A percentile compares a stretch with the other conserved stretches of the same genome.
Conservation (phyloP, 768 basidiomycete species). For the Lactarius pseudohatsudake region DNA sequence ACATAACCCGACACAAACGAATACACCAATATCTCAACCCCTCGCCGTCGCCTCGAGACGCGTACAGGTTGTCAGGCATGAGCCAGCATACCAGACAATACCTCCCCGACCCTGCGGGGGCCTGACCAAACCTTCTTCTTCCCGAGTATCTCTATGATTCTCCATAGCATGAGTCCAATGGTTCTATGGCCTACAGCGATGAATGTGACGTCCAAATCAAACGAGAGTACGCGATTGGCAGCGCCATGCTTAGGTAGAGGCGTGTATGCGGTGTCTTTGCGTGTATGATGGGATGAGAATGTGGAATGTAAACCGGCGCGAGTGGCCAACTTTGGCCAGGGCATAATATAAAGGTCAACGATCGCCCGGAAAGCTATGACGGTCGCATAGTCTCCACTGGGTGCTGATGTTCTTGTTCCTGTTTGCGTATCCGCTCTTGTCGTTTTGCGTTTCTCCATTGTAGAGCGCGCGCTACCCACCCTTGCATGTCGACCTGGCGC, state of each 20-base stretch:
- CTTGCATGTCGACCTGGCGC: constrained; percentile 77
- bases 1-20: neutral
- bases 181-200: constrained; percentile 1
- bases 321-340: neutral
- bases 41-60: neutral
- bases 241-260: constrained; percentile 8
- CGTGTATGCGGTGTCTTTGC: constrained; percentile 6
- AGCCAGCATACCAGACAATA: constrained; percentile 12
- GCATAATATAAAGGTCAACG: neutral
- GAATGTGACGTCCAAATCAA: constrained; percentile 1
- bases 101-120: constrained; percentile 12
- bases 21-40: neutral
- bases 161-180: constrained; percentile 7
- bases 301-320: constrained; percentile 16
- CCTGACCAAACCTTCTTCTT: constrained; percentile 8
- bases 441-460: constrained; percentile 32
- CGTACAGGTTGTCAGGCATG: neutral
- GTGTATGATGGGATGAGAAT: constrained; percentile 5
- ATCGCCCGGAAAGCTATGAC: neutral
- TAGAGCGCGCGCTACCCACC: constrained; percentile 68
- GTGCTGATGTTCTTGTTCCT: constrained; percentile 19
- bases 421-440: constrained; percentile 11
- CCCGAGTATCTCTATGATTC: constrained; percentile 11
- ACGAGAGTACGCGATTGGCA: constrained; percentile 7
- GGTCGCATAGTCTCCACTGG: constrained; percentile 23